Evolutionary conservation across 352 stramenopile species (phyloP), one percentile per base, ranked within the genome.

Genomic region (Blastocystis sp.): DNA sequence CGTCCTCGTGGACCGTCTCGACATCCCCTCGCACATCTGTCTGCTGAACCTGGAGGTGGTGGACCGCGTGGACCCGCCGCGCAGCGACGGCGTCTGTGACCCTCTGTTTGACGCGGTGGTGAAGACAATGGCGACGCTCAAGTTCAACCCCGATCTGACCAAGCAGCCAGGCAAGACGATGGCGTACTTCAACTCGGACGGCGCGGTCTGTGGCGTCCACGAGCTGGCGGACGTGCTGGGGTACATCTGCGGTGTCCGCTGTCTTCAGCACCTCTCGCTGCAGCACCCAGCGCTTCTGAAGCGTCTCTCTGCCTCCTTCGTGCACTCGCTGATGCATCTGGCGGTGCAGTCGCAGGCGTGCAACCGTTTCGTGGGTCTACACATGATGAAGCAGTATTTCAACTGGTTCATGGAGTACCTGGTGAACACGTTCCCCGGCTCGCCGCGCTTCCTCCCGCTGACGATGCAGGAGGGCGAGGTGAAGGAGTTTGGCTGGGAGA

Each of bases 331-430:
- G n/a, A 34, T 85, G 11, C 51, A 27, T n/a, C 3, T 76, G 9
- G 57, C 75, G 8, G 51, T 85, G 27, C 69, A 61, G 44, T 38
- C 75, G 4, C 24, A 73, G 7, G 49, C 75, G 1, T 29, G n/a
- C 8, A 85, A 85, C 32, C 24, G 46, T 18, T 46, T 48, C 3
- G 9, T 85, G 11, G 24, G 34, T 29, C n/a, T 44, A 3, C 53
- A 56, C 7, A 46, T 42, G 4, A 57, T 85, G 11, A 32, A 34
- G 24, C 75, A 85, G 51, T 85, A 76, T 29, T 56, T 59, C 36
- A 85, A 85, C 51, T 76, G 63, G 57, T 85, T 85, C 57, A 48
- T 85, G 40, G 75, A 85, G 34, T 85, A 76, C 38, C 53, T 85
- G 14, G 75, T 85, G 40, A 85, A 85, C 38, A 85, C 75, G 32